Conservation (phyloP, 768 basidiomycete genomes). For the Ramaria sp. region DNA sequence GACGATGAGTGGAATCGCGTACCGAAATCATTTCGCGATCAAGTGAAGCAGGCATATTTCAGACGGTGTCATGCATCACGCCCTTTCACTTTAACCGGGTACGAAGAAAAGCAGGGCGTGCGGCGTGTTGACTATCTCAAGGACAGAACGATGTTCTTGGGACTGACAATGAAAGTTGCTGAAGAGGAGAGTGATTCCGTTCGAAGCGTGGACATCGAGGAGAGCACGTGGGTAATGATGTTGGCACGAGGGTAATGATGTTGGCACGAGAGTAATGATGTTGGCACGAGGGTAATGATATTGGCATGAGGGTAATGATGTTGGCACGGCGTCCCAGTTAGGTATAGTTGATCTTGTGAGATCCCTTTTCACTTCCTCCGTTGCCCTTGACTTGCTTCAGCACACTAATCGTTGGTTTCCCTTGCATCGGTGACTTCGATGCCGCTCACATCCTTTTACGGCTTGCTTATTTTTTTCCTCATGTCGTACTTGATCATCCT, state of each 20-base stretch:
- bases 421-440: too few species aligned
- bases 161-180: constrained; percentile 12
- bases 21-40: constrained; percentile 14
- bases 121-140: constrained; percentile 45
- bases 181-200: background rate
- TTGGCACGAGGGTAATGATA: too few species aligned
- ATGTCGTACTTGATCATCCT: too few species aligned
- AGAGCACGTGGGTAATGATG: background rate
- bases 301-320: background rate
- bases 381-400: too few species aligned
- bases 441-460: too few species aligned
- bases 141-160: constrained; percentile 43
- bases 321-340: too few species aligned
- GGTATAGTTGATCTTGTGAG: too few species aligned
- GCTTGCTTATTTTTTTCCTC: too few species aligned
- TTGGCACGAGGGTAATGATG: background rate
- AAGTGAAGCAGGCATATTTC: constrained; percentile 26
- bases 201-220: background rate
- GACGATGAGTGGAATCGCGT: constrained; percentile 30
- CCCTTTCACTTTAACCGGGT: constrained; percentile 29
- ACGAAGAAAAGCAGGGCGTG: constrained; percentile 37
- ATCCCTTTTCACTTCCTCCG: too few species aligned
- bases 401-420: too few species aligned
- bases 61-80: constrained; percentile 38
- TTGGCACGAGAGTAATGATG: background rate